Percentiles rank a stretch among this genome's conserved stretches.
phyloP scores from a whole-genome alignment of 768 basidiomycete species.

The Boletus sensibilis region DNA sequence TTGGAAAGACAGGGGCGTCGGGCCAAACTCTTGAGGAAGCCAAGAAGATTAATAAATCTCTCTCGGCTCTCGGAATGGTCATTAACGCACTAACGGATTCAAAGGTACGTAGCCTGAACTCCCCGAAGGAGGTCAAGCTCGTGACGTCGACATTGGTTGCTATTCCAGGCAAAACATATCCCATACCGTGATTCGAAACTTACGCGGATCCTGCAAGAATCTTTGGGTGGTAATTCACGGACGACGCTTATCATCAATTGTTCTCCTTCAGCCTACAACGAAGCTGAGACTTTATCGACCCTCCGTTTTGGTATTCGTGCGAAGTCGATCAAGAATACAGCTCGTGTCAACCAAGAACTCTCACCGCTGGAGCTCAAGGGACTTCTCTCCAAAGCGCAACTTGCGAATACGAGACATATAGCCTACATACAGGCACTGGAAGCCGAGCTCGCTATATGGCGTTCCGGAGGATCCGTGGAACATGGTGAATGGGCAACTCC shows the following conservation, averaged over 20 bases:
- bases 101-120: slow-evolving; percentile 57
- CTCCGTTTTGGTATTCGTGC: slow-evolving; percentile 99
- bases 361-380: slow-evolving; percentile 95
- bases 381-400: slow-evolving; percentile 84
- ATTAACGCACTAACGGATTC: slow-evolving; percentile 97
- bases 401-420: slow-evolving; percentile 79
- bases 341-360: slow-evolving; percentile 96
- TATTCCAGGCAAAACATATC: slow-evolving; percentile 82
- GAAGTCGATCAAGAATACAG: slow-evolving; percentile 99
- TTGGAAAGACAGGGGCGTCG: slow-evolving; percentile 98
- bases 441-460: slow-evolving; percentile 88
- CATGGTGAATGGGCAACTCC: slow-evolving; percentile 77
- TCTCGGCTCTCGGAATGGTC: slow-evolving; percentile 98
- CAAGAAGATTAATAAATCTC: slow-evolving; percentile 99
- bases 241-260: slow-evolving; percentile 99
- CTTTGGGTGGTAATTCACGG: slow-evolving; percentile 90
- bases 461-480: slow-evolving; percentile 81
- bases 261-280: slow-evolving; percentile 96
- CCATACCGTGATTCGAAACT: slow-evolving; percentile 99
- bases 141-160: slow-evolving; percentile 4
- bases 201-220: slow-evolving; percentile 98
- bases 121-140: background rate
- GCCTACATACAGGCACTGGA: slow-evolving; percentile 88
- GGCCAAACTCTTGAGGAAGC: slow-evolving; percentile 99
- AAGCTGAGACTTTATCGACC: slow-evolving; percentile 92